These are phyloP conservation scores for Macrolepiota albuminosa DNA, from an alignment of 768 basidiomycete species.

Conservation along the genomic window DNA sequence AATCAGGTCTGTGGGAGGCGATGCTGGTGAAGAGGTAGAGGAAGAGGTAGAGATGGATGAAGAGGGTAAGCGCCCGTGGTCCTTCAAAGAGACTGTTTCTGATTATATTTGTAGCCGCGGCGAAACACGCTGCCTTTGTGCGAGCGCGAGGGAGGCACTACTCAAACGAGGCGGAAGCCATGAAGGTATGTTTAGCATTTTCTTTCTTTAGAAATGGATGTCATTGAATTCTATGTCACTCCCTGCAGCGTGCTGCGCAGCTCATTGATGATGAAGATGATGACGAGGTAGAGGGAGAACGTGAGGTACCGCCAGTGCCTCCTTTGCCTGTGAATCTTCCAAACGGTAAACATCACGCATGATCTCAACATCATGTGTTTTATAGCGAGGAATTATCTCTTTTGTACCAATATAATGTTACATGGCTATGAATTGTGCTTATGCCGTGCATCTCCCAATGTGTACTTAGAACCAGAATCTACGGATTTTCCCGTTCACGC, in stretches of 20 bases:
- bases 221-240: background rate
- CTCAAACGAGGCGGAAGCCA: conserved; percentile 88
- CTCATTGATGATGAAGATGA: conserved; percentile 66
- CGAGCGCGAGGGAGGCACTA: conserved; percentile 81
- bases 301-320: conserved; percentile 8
- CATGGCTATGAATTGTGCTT: background rate
- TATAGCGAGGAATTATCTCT: background rate
- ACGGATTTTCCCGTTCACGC: background rate
- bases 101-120: conserved; percentile 49
- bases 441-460: background rate
- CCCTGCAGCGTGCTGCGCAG: conserved; percentile 53
- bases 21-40: conserved; percentile 67
- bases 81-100: background rate
- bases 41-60: conserved; percentile 80
- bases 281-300: background rate
- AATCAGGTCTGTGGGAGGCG: conserved; percentile 50
- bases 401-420: conserved; percentile 6
- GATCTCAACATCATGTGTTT: background rate
- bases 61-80: conserved; percentile 52
- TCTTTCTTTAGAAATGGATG: background rate
- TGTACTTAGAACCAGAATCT: background rate
- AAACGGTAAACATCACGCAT: conserved; percentile 15
- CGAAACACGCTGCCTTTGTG: conserved; percentile 78
- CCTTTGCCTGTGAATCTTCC: conserved; percentile 22
- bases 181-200: conserved; percentile 56